These are phyloP conservation scores for Fusarium metavorans DNA, from an alignment of 2,329 filamentous ascomycete species.

Conservation along the genomic window DNA sequence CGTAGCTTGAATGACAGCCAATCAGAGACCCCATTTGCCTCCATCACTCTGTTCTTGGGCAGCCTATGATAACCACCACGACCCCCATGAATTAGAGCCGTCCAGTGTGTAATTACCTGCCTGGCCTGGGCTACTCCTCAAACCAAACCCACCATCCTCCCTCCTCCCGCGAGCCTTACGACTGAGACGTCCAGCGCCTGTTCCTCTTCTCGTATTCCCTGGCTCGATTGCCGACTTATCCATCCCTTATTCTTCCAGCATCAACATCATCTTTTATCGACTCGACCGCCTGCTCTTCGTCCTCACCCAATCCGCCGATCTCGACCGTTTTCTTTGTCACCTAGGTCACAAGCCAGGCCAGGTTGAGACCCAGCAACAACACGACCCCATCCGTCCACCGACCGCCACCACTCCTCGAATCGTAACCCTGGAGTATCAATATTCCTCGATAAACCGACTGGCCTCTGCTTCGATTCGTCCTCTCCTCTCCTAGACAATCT, in stretches of 20 bases:
- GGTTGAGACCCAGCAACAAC: conserved; percentile 25
- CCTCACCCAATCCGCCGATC: conserved; percentile 4
- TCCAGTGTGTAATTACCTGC: not conserved
- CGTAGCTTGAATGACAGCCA: not conserved
- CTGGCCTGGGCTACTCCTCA: conserved; percentile 4
- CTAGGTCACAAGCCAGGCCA: conserved; percentile 40
- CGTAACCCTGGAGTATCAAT: conserved; percentile 31
- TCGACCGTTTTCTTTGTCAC: conserved; percentile 33
- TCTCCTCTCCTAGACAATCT: conserved; percentile 9
- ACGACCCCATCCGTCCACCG: conserved; percentile 17
- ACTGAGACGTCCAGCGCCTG: conserved; percentile 31
- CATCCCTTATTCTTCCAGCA: not conserved
- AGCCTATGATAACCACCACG: conserved; percentile 37
- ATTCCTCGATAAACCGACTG: conserved; percentile 23
- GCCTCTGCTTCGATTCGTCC: not conserved
- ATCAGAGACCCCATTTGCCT: conserved; percentile 24
- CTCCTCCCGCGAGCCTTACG: conserved; percentile 32
- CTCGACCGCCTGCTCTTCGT: not conserved
- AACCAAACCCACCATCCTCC: conserved; percentile 27
- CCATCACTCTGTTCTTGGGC: conserved; percentile 25
- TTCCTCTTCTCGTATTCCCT: conserved; percentile 21
- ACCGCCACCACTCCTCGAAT: conserved; percentile 26
- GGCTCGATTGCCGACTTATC: not conserved
- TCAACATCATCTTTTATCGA: not conserved
- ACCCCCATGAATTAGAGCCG: conserved; percentile 10